These are phyloP conservation scores for Rhazya stricta DNA, from an alignment of 257 asterid genomes.

Conservation along the genomic window DNA sequence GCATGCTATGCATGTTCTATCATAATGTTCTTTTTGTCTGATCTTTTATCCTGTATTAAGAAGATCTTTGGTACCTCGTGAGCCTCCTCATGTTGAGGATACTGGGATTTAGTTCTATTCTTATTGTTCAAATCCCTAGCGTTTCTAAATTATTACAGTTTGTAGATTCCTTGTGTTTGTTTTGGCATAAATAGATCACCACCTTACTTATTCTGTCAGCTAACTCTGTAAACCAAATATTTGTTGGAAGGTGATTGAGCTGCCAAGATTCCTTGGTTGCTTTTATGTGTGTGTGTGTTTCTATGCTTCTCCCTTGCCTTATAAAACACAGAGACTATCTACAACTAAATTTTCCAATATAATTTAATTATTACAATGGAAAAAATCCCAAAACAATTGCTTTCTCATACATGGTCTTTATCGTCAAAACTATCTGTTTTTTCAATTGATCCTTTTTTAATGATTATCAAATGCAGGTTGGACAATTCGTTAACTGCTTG, in stretches of 20 bases:
- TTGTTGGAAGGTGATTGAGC: background rate
- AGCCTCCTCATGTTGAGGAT: background rate
- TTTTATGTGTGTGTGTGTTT: background rate
- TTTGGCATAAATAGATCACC: background rate
- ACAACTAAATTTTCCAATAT: background rate
- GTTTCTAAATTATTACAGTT: background rate
- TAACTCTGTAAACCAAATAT: background rate
- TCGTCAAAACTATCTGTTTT: background rate
- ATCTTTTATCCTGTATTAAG: no score
- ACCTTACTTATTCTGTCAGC: background rate
- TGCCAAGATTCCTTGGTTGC: background rate
- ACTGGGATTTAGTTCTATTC: background rate
- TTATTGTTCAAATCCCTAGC: background rate
- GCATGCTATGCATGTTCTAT: background rate
- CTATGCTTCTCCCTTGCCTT: background rate
- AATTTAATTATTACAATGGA: background rate
- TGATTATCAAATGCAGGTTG: constrained; percentile 48
- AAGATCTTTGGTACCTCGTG: background rate
- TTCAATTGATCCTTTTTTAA: constrained; percentile 3
- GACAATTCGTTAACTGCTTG: constrained; percentile 63
- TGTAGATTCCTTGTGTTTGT: background rate
- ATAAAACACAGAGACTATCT: background rate
- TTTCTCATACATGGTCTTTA: background rate
- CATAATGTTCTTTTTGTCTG: background rate
- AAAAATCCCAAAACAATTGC: background rate